Conservation (phyloP, 2,329 filamentous ascomycete genomes). For the Alternaria metachromatica region DNA sequence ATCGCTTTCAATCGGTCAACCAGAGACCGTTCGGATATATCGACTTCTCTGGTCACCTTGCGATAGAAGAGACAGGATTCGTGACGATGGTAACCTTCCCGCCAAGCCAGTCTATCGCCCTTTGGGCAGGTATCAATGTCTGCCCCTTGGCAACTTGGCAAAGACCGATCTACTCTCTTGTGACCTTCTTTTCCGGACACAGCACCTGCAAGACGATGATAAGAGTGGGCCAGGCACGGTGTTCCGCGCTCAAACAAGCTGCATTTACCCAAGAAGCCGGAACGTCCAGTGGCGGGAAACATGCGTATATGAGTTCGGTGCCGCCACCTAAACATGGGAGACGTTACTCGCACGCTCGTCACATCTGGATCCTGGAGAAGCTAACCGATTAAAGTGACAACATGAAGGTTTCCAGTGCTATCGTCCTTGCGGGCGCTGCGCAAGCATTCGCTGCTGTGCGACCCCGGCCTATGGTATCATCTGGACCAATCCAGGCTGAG, state of each 20-base stretch:
- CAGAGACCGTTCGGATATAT: background rate
- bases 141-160: slow-evolving; percentile 33
- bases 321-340: slow-evolving; percentile 5
- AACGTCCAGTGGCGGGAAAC: slow-evolving; percentile 5
- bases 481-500: slow-evolving; percentile 49
- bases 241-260: slow-evolving; percentile 20
- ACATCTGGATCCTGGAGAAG: background rate
- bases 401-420: slow-evolving; percentile 37
- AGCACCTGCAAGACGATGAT: slow-evolving; percentile 26
- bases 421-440: slow-evolving; percentile 33
- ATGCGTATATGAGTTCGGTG: slow-evolving; percentile 21
- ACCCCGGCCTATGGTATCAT: slow-evolving; percentile 41
- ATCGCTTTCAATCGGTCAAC: background rate
- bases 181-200: slow-evolving; percentile 43
- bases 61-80: background rate
- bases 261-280: slow-evolving; percentile 18
- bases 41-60: background rate
- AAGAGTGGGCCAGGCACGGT: slow-evolving; percentile 26
- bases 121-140: slow-evolving; percentile 40
- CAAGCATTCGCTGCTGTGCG: slow-evolving; percentile 32
- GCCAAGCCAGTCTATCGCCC: slow-evolving; percentile 30
- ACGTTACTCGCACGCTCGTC: background rate
- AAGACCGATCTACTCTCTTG: slow-evolving; percentile 32
- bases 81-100: slow-evolving; percentile 9
- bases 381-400: slow-evolving; percentile 6